Evolutionary conservation across 192 early-diverging fungal genomes (phyloP).

Genomic region (Polychytrium aggregatum): DNA sequence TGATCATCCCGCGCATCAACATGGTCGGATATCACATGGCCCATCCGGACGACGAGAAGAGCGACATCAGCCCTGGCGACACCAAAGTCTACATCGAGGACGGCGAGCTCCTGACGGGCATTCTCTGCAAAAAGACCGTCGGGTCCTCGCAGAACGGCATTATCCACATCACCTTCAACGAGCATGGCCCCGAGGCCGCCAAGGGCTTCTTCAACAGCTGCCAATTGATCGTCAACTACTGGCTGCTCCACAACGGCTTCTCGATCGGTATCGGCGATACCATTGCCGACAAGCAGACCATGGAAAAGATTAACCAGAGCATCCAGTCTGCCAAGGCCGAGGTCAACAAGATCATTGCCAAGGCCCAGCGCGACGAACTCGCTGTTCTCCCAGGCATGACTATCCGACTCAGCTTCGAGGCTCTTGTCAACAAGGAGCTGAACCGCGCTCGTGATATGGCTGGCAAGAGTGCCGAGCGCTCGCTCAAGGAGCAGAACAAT

Average conservation of each 20-base stretch:
- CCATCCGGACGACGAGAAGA: slow-evolving; percentile 68
- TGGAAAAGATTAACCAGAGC: slow-evolving; percentile 63
- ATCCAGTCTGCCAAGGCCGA: slow-evolving; percentile 65
- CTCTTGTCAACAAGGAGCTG: slow-evolving; percentile 71
- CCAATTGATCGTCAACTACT: slow-evolving; percentile 90
- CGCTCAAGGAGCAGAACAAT: slow-evolving; percentile 86
- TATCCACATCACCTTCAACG: slow-evolving; percentile 91
- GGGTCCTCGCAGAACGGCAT: slow-evolving; percentile 76
- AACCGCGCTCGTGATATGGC: slow-evolving; percentile 87
- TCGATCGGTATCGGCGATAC: slow-evolving; percentile 97
- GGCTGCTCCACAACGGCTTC: slow-evolving; percentile 88
- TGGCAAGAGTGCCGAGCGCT: slow-evolving; percentile 70
- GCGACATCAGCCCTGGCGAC: slow-evolving; percentile 76
- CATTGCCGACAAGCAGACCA: slow-evolving; percentile 75
- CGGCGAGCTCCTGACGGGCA: slow-evolving; percentile 85
- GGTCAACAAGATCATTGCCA: slow-evolving; percentile 67
- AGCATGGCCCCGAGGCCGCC: slow-evolving; percentile 77
- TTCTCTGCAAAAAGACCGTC: slow-evolving; percentile 90
- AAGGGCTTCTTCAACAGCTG: slow-evolving; percentile 86
- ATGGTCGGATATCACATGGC: slow-evolving; percentile 62
- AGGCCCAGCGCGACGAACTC: slow-evolving; percentile 74
- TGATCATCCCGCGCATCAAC: slow-evolving; percentile 90
- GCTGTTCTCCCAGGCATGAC: slow-evolving; percentile 85
- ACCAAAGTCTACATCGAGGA: slow-evolving; percentile 84
- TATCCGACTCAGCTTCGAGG: slow-evolving; percentile 83